Conservation (phyloP, 139 green algal genomes). For the Chlorella ohadii region DNA sequence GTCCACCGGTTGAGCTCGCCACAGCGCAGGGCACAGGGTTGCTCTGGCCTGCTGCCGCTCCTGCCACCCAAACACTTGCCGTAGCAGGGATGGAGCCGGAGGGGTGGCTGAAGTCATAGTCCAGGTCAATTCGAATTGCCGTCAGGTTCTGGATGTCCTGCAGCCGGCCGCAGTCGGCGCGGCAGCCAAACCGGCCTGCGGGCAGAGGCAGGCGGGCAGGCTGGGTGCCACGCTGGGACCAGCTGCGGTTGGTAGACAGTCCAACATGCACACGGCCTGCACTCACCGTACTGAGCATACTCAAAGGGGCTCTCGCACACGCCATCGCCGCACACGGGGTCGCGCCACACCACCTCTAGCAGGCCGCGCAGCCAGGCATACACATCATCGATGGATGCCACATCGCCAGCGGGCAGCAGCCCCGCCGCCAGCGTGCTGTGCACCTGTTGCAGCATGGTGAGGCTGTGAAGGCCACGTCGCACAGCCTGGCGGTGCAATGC, state of each 20-base stretch:
- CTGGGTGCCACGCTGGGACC: too few relatives aligned
- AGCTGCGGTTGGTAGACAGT: too few relatives aligned
- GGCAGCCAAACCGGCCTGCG: constrained; percentile 78
- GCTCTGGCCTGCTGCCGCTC: too few relatives aligned
- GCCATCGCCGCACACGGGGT: constrained; percentile 86
- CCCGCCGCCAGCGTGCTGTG: constrained; percentile 65
- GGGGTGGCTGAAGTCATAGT: constrained; percentile 81
- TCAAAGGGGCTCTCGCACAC: constrained; percentile 85
- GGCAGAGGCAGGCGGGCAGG: too few relatives aligned
- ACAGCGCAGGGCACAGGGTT: too few relatives aligned
- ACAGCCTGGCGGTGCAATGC: too few relatives aligned
- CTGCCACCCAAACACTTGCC: too few relatives aligned
- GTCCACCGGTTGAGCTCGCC: too few relatives aligned
- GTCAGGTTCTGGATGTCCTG: constrained; percentile 79
- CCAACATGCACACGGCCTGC: too few relatives aligned
- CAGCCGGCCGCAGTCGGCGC: constrained; percentile 84
- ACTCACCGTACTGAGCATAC: constrained; percentile 74
- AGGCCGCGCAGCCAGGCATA: constrained; percentile 67
- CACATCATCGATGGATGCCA: constrained; percentile 59
- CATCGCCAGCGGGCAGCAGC: constrained; percentile 47
- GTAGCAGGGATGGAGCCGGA: constrained; percentile 69
- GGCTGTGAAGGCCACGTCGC: too few relatives aligned
- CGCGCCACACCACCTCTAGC: constrained; percentile 74
- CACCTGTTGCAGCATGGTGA: constrained; percentile 50
- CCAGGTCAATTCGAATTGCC: constrained; percentile 69